Evolutionary conservation across 768 basidiomycete genomes (phyloP).

Genomic region (Favolaschia claudopus): DNA sequence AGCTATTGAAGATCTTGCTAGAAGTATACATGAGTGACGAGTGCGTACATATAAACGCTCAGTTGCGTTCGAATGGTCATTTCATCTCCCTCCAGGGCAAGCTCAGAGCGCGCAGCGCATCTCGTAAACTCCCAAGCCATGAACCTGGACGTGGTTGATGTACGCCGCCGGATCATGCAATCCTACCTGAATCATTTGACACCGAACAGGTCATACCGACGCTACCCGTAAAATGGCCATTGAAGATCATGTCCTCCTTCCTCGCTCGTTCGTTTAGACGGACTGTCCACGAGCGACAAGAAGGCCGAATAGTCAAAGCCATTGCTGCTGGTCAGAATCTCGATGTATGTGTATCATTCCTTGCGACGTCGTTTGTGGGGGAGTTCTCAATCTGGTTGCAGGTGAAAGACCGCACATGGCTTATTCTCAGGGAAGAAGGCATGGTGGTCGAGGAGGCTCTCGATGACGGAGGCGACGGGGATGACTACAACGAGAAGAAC

Average conservation of each 20-base stretch:
- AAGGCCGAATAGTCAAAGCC: conserved; percentile 80
- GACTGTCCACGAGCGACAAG: conserved; percentile 72
- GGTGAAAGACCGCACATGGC: conserved; percentile 69
- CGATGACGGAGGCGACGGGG: conserved; percentile 46
- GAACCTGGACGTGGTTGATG: conserved; percentile 80
- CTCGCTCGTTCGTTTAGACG: conserved; percentile 80
- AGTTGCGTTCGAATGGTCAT: background rate
- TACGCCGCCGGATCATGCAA: conserved; percentile 44
- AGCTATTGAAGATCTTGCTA: conserved; percentile 73
- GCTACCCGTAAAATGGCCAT: conserved; percentile 80
- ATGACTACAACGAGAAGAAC: conserved; percentile 54
- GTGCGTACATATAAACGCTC: conserved; percentile 50
- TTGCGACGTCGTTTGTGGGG: background rate
- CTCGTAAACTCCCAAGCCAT: conserved; percentile 83
- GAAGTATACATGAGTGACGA: conserved; percentile 84
- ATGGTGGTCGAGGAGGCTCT: conserved; percentile 70
- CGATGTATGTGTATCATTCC: conserved; percentile 47
- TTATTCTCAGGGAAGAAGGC: conserved; percentile 65
- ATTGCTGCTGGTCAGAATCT: conserved; percentile 84
- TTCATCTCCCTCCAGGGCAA: conserved; percentile 46
- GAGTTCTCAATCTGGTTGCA: conserved; percentile 28
- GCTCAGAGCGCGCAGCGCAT: conserved; percentile 65
- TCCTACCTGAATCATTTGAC: conserved; percentile 7
- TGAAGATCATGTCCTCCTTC: conserved; percentile 77
- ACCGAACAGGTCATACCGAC: conserved; percentile 71